Base-by-base conservation (phyloP, 2,329 filamentous ascomycete species). In the Fusarium xylarioides region DNA sequence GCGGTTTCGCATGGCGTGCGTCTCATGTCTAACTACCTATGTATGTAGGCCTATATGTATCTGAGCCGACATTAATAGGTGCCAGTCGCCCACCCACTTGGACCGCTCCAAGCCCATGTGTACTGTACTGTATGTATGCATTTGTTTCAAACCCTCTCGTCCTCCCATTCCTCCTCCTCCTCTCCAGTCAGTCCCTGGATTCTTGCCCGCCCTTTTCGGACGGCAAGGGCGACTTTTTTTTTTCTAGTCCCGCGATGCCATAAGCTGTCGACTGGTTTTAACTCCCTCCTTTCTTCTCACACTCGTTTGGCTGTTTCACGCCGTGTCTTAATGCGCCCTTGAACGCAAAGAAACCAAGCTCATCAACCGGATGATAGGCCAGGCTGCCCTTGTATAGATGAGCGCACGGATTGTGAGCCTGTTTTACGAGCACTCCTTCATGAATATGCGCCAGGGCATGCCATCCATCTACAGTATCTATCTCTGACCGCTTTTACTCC, bases 41-140 rank as follows among this genome's bases (percentile, higher is more conserved):
- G 14, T 42, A 15, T n/a, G 40, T 16, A 42, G 43, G 44, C 37
- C 37, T 38, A 38, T 47, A 47, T 47, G 44, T 47, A 28, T 47
- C 44, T 71, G 70, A 72, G 70, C 75, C 49, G 68, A 73, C 75
- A 77, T 78, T 78, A 78, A 78, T 77, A 78, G 76, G 75, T 76
- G 70, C 68, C 62, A 71, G 66, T 56, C 73, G 70, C 70, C 76
- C 76, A 70, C 74, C 66, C 76, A 66, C 69, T 66, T 44, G 71
- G 56, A 63, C 68, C 53, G 62, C 73, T 64, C 55, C 64, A 75
- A 74, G 61, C 63, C 63, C 64, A 66, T 66, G 50, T 63, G 56
- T 50, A 50, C 47, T 34, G 30, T 50, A n/a, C 28, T 32, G 28
- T 32, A 49, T 50, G 28, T 50, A 50, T 23, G 30, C 71, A 66